These are phyloP conservation scores for Solanum hybrid DNA, from an alignment of 305 asterid species.

Conservation along the genomic window DNA sequence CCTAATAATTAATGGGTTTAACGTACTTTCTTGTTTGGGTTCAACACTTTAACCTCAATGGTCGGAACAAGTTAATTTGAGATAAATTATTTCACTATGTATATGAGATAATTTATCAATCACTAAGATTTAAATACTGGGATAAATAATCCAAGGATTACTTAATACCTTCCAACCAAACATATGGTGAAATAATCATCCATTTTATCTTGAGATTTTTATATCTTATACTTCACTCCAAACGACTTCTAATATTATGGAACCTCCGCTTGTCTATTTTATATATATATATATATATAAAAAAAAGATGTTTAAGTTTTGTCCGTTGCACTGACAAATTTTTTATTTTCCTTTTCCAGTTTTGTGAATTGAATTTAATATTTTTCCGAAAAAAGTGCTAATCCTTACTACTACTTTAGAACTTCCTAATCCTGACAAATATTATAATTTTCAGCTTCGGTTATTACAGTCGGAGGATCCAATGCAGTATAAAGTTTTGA, in stretches of 20 bases:
- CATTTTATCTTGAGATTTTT: neutral
- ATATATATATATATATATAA: no score
- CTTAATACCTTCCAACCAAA: neutral
- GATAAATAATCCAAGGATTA: neutral
- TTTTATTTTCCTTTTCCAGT: neutral
- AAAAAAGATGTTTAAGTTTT: neutral
- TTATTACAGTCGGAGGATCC: no score
- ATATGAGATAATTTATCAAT: no score
- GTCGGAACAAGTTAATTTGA: no score
- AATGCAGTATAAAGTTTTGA: no score
- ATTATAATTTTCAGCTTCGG: no score
- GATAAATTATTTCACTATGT: no score
- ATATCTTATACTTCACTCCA: neutral
- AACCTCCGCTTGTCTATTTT: neutral
- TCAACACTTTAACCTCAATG: neutral
- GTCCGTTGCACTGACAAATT: neutral
- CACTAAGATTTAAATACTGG: no score
- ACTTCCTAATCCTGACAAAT: no score
- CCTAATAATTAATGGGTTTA: neutral
- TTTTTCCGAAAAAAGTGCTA: neutral
- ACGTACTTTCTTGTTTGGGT: neutral
- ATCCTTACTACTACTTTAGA: neutral
- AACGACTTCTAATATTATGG: no score
- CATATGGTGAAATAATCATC: neutral
- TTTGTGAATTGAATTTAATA: neutral